Base-by-base conservation (phyloP, 768 basidiomycete species). In the Xerocomellus amylosporus region DNA sequence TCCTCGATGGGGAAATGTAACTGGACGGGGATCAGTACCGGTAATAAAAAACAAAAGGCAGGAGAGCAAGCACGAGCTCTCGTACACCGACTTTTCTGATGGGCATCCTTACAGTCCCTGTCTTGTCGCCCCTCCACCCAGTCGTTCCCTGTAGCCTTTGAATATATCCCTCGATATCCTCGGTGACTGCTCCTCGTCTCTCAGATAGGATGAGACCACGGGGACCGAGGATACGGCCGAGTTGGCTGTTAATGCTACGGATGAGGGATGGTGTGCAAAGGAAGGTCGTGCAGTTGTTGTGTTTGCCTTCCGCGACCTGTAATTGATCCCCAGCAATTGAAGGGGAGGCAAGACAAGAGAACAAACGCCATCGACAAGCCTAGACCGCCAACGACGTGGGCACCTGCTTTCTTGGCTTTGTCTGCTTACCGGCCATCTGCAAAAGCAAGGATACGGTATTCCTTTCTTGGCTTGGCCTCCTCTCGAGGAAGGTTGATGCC, bases 131-230 rank as follows among this genome's bases (percentile, higher is more conserved):
- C 72, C 86, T 91, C 93, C 96, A 99, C 67, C 98, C 94, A 43
- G 87, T 84, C 5, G 87, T 86, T 13, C 90, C 92, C 52, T 84
- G 82, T 34, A 96, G 80, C 46, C 83, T 82, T 61, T 83, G 79
- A 53, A 99, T 85, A 59, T 89, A 95, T 13, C 84, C 85, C 14
- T 79, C 86, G 38, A 98, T 78, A 55, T 98, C 92, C 46, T 93
- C 90, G 2, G 92, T 91, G 19, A 98, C 96, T 1, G 95, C 95
- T 5, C 97, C 97, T 53, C 94, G 81, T 69, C 94, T 86, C 58
- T 88, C 91, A 8, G 90, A 89, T 12, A 97, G 97, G 94, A 99
- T 97, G 42, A 98, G 74, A 52, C 96, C 96, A 49, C 91, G 84
- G 38, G 93, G 95, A 62, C 96, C 85, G 73, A 90, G 75, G 71